A percentile compares a stretch with the other conserved stretches of the same genome.
Conservation (phyloP, 129 eudicot genomes). For the sunflower (Helianthus annuus) region DNA sequence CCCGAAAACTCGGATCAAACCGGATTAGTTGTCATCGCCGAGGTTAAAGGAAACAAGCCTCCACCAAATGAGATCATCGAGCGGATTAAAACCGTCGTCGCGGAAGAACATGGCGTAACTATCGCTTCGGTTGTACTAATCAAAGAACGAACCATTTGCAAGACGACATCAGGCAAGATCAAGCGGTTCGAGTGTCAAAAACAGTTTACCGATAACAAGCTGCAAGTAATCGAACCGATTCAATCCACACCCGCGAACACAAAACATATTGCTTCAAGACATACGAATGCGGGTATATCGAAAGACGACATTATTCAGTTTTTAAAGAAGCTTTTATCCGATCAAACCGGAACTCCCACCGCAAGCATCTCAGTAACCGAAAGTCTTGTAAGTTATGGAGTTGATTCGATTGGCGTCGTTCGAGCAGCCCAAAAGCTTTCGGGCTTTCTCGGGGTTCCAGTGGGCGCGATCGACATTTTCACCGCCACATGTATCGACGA, state of each 20-base stretch:
- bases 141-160: constrained; percentile 42
- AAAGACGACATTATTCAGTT: constrained; percentile 44
- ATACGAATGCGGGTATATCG: constrained; percentile 8
- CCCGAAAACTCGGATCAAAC: constrained; percentile 40
- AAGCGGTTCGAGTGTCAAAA: constrained; percentile 46
- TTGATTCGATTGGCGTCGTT: constrained; percentile 57
- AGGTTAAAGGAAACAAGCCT: constrained; percentile 39
- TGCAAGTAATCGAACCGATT: constrained; percentile 25
- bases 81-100: constrained; percentile 24
- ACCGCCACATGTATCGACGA: constrained; percentile 57
- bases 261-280: background rate
- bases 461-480: constrained; percentile 54
- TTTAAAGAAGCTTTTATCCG: constrained; percentile 39
- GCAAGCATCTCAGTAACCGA: constrained; percentile 40
- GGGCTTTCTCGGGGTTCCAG: constrained; percentile 40
- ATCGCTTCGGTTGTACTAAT: constrained; percentile 39
- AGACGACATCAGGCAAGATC: constrained; percentile 53
- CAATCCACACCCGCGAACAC: constrained; percentile 3
- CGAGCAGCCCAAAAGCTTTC: constrained; percentile 56
- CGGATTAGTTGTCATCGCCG: constrained; percentile 48
- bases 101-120: constrained; percentile 50
- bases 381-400: constrained; percentile 39
- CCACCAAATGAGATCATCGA: constrained; percentile 24
- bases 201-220: constrained; percentile 38
- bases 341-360: constrained; percentile 39